A percentile compares a stretch with the other conserved stretches of the same genome.
Conservation (phyloP, 306 rosid species). For the cucumber (Cucumis sativus) region Cucumber_9930_V3 NC_026660.2:10762001-10762500, state of each 20-base stretch:
- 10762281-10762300: background rate
- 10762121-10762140: background rate
- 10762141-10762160: background rate
- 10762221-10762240: too few relatives aligned
- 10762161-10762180: background rate
- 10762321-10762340: background rate
- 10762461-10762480: too few relatives aligned
- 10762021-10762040: constrained; percentile 94
- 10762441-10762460: too few relatives aligned
- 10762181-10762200: background rate
- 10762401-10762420: too few relatives aligned
- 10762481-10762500: too few relatives aligned
- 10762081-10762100: background rate
- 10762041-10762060: constrained; percentile 37
- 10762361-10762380: too few relatives aligned
- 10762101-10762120: background rate
- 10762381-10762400: too few relatives aligned
- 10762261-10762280: background rate
- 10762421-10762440: too few relatives aligned
- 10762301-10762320: background rate
- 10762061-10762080: background rate
- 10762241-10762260: too few relatives aligned
- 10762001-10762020: constrained; percentile 63
- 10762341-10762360: too few relatives aligned
- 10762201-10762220: background rate